phyloP scores from a whole-genome alignment of 768 basidiomycete genomes.

The Leccinum broughii region DNA sequence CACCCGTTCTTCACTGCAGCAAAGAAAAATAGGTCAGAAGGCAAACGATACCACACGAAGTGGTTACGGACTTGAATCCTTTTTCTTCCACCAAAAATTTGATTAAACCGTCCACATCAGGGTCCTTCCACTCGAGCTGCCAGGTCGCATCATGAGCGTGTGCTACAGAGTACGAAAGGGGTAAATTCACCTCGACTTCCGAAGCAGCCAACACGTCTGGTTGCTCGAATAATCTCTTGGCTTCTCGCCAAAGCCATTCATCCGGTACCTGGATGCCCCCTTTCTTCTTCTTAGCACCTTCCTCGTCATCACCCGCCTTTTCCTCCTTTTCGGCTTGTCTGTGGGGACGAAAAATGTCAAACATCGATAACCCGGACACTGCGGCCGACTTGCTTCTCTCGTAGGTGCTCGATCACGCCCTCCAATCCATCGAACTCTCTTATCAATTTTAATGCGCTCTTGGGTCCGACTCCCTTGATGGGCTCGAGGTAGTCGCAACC shows the following conservation, averaged over 20 bases:
- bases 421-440: conserved; percentile 76
- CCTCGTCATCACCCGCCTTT: conserved; percentile 42
- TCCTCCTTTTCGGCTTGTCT: conserved; percentile 43
- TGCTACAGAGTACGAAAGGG: not conserved
- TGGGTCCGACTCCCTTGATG: conserved; percentile 95
- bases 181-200: conserved; percentile 69
- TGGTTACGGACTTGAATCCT: conserved; percentile 79
- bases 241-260: conserved; percentile 97
- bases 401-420: conserved; percentile 73
- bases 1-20: conserved; percentile 87
- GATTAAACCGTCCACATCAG: conserved; percentile 90
- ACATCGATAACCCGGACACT: not conserved
- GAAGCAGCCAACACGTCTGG: conserved; percentile 89
- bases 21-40: not conserved
- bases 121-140: conserved; percentile 92
- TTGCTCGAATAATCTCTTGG: conserved; percentile 84
- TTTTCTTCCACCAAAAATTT: conserved; percentile 93
- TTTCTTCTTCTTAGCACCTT: conserved; percentile 52
- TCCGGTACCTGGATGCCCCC: conserved; percentile 83
- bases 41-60: not conserved
- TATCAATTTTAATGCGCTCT: conserved; percentile 90
- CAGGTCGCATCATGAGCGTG: conserved; percentile 1
- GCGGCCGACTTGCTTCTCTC: conserved; percentile 59
- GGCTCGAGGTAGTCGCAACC: conserved; percentile 99
- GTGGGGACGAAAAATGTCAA: not conserved